A percentile compares a stretch with the other conserved stretches of the same genome.
Conservation (phyloP, 257 asterid genomes). For the Solanum paucissectum region DNA sequence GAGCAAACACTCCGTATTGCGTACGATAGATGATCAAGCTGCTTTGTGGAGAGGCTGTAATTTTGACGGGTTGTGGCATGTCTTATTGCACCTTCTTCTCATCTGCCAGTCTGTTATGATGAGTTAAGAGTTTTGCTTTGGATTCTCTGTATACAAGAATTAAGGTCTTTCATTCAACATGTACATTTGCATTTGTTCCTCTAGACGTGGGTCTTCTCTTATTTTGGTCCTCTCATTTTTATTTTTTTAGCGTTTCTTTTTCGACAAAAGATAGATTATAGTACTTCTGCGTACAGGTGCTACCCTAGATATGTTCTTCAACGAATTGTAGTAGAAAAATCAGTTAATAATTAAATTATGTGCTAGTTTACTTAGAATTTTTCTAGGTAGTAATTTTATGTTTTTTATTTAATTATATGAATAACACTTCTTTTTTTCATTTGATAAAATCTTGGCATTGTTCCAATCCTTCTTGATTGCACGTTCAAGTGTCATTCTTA, state of each 20-base stretch:
- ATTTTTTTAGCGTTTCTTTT: too few species aligned
- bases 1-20: neutral
- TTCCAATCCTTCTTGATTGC: neutral
- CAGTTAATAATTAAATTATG: neutral
- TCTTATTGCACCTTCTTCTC: neutral
- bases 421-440: neutral
- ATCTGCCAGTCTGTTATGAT: neutral
- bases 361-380: too few species aligned
- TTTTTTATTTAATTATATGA: too few species aligned
- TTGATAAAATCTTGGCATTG: neutral
- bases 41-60: neutral
- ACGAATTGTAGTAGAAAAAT: neutral
- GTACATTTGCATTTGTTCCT: neutral
- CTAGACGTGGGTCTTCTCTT: neutral
- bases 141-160: constrained; percentile 16
- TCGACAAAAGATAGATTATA: neutral
- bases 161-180: neutral
- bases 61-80: constrained; percentile 12
- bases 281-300: neutral
- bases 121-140: constrained; percentile 11
- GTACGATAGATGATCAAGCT: neutral
- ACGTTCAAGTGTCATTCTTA: neutral
- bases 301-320: neutral
- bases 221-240: neutral
- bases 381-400: neutral